Conservation (phyloP, 179 eudicot genomes). For the Sideroxylon spinosum region DNA sequence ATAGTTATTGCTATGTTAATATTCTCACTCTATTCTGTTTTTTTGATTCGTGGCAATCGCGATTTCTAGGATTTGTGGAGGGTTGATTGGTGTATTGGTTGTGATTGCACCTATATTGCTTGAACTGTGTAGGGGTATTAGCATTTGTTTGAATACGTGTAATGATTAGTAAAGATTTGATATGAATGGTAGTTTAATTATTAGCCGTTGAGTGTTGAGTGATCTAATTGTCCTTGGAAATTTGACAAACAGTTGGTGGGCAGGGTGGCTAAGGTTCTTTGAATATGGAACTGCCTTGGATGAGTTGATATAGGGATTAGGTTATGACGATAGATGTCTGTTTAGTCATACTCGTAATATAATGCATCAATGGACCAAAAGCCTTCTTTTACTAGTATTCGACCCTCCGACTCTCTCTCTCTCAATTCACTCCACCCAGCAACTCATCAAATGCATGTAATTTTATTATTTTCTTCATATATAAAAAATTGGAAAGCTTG, state of each 20-base stretch:
- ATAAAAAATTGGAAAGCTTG: background rate
- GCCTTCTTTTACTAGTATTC: background rate
- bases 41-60: too few species aligned
- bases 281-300: background rate
- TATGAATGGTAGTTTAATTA: background rate
- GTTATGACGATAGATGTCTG: background rate
- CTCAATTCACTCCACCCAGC: too few species aligned
- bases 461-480: too few species aligned
- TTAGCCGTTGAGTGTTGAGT: background rate
- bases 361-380: background rate
- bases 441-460: background rate
- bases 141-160: background rate
- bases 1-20: too few species aligned
- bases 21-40: too few species aligned
- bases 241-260: conserved; percentile 25
- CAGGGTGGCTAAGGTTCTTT: conserved; percentile 3
- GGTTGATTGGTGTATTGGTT: too few species aligned
- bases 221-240: conserved; percentile 4
- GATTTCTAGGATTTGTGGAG: too few species aligned
- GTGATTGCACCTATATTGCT: background rate
- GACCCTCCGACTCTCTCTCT: too few species aligned
- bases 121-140: background rate
- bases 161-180: background rate
- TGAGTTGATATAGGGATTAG: background rate
- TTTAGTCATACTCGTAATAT: background rate